Evolutionary conservation across 2,329 filamentous ascomycete species (phyloP).

Genomic region (Calonectria pteridis): DNA sequence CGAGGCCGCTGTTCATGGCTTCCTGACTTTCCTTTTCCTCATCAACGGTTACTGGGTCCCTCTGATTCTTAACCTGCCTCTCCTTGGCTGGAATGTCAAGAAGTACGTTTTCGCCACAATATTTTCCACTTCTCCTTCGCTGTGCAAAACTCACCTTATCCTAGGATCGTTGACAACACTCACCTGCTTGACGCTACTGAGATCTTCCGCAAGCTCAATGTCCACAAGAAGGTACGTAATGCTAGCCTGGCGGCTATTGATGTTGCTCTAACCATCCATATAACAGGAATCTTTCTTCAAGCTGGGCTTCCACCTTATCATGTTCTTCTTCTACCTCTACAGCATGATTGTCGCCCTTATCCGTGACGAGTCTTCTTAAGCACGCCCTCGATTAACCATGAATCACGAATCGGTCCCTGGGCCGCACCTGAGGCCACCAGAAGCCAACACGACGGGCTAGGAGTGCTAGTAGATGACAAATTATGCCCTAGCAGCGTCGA

Average conservation of each 20-base stretch:
- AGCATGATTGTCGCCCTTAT: slow-evolving; percentile 98
- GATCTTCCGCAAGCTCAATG: slow-evolving; percentile 98
- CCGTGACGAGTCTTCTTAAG: slow-evolving; percentile 90
- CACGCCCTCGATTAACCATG: slow-evolving; percentile 29
- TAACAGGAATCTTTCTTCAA: slow-evolving; percentile 97
- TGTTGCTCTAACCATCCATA: slow-evolving; percentile 37
- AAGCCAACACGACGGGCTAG: slow-evolving; percentile 26
- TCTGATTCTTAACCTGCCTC: slow-evolving; percentile 89
- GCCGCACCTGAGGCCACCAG: slow-evolving; percentile 22
- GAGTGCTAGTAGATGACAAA: slow-evolving; percentile 19
- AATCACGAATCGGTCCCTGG: slow-evolving; percentile 27
- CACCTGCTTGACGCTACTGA: slow-evolving; percentile 97
- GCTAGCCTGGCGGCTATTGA: not conserved
- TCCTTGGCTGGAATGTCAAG: slow-evolving; percentile 95
- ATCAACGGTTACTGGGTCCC: slow-evolving; percentile 99
- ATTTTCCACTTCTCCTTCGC: not conserved
- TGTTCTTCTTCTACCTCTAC: slow-evolving; percentile 99
- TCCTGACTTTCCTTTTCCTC: slow-evolving; percentile 94
- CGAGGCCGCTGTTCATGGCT: slow-evolving; percentile 96
- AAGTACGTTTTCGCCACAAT: slow-evolving; percentile 76
- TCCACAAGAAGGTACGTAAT: slow-evolving; percentile 90
- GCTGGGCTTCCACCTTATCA: slow-evolving; percentile 97
- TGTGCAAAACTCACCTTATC: slow-evolving; percentile 36
- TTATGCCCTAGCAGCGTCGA: slow-evolving; percentile 24
- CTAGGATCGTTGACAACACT: slow-evolving; percentile 94